Evolutionary conservation across 2,329 filamentous ascomycete species (phyloP), one percentile per base, ranked within the genome.

Genomic region (Sclerotinia trifoliorum): DNA sequence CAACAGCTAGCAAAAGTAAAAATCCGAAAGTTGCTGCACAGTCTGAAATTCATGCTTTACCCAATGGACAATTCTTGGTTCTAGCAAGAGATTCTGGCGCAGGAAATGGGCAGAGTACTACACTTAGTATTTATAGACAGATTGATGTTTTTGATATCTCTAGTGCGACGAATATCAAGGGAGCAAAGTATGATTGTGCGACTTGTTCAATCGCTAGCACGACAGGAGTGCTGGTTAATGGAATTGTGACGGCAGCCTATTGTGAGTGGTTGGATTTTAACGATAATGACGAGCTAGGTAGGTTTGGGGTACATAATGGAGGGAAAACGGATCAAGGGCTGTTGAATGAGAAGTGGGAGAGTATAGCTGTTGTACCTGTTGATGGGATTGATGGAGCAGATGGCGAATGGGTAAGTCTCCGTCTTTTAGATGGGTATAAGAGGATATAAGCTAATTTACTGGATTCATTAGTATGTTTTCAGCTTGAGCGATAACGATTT

Each of bases 321-420:
- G 89, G 88, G 0, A 79, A 78, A 0, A 83, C 88, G 72, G 84
- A 90, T 74, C 74, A 78, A 0, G 79, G 77, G 0, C 78, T 92
- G 48, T 75, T 93, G 76, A 92, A 92, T 73, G 90, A 93, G 81
- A 93, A 93, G 76, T 93, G 90, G 90, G 90, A 93, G 80, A 86
- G 85, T 26, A 78, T 93, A 60, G 85, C 86, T 3, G 76, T 92
- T 32, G 82, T 87, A 3, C 88, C 88, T 0, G 84, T 86, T 8
- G 81, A 87, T 73, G 81, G 81, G 1, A 71, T 80, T 57, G 76
- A 77, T 65, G 77, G 78, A 3, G 74, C 76, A 29, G 81, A 85
- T 67, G 83, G 85, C 35, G 86, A 91, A 78, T 92, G 86, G 77
- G 57, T 63, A 19, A 42, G 57, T 63, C 51, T 49, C 6, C 17